phyloP scores from a whole-genome alignment of 2,329 filamentous ascomycete genomes.

The Hypoxylon sp. region DNA sequence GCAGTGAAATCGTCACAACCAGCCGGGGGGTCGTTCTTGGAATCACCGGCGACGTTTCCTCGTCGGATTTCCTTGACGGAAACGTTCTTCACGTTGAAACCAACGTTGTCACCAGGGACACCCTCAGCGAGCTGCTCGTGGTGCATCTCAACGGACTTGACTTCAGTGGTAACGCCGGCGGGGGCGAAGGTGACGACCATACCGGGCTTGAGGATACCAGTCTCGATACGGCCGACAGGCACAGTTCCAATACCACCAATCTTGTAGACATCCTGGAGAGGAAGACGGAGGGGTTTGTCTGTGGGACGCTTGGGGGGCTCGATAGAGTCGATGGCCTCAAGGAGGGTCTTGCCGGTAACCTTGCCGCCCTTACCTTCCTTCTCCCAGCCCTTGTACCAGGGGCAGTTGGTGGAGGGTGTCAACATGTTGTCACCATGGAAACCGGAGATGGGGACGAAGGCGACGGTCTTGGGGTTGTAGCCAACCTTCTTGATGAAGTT shows the following conservation, averaged over 20 bases:
- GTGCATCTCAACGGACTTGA: conserved; percentile 99
- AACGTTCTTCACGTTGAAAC: conserved; percentile 99
- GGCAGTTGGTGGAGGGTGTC: conserved; percentile 87
- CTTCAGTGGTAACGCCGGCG: conserved; percentile 99
- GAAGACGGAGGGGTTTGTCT: conserved; percentile 99
- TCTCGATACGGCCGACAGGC: conserved; percentile 99
- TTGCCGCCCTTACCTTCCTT: conserved; percentile 92
- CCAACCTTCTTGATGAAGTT: conserved; percentile 99
- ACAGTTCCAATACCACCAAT: conserved; percentile 99
- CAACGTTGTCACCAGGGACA: conserved; percentile 99
- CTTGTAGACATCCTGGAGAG: conserved; percentile 99
- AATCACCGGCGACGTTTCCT: conserved; percentile 99
- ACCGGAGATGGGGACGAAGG: conserved; percentile 99
- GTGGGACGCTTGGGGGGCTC: conserved; percentile 92
- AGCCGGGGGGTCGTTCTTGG: conserved; percentile 98
- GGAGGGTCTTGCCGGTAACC: conserved; percentile 94
- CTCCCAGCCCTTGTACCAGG: conserved; percentile 99
- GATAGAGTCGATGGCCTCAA: conserved; percentile 98
- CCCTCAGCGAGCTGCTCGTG: conserved; percentile 98
- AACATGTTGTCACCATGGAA: conserved; percentile 99
- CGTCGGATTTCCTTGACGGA: conserved; percentile 99
- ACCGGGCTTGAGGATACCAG: conserved; percentile 91
- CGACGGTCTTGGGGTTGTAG: conserved; percentile 99
- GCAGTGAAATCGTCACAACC: conserved; percentile 96
- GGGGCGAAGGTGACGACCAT: conserved; percentile 99